Conservation (phyloP, 2,329 filamentous ascomycete genomes). For the Exophiala bonariae region DNA sequence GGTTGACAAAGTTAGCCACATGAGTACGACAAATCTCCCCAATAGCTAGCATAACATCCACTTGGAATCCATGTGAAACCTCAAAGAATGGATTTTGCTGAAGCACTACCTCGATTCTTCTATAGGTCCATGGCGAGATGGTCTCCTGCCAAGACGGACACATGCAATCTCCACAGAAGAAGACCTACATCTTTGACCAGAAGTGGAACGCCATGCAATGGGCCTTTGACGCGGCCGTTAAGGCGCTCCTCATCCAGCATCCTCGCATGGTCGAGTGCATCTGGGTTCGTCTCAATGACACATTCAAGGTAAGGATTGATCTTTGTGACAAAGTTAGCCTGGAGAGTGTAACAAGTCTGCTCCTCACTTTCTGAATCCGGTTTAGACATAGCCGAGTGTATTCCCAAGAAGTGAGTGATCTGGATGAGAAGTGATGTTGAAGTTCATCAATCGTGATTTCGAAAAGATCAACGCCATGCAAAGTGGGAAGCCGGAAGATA, state of each 20-base stretch:
- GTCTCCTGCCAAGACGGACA: neutral
- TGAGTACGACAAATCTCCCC: too few relatives aligned
- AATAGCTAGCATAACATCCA: constrained; percentile 11
- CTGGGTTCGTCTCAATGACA: constrained; percentile 32
- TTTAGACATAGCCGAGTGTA: constrained; percentile 27
- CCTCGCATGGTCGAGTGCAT: constrained; percentile 24
- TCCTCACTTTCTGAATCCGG: constrained; percentile 23
- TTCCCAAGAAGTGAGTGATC: constrained; percentile 19
- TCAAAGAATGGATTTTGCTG: neutral
- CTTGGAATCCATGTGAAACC: too few relatives aligned
- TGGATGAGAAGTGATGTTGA: constrained; percentile 21
- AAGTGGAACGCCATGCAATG: constrained; percentile 37
- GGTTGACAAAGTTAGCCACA: too few relatives aligned
- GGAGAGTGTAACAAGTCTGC: neutral
- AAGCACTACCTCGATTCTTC: too few relatives aligned
- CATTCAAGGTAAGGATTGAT: constrained; percentile 29
- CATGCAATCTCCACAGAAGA: neutral
- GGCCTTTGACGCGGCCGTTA: constrained; percentile 29
- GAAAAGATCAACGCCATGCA: constrained; percentile 22
- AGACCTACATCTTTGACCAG: constrained; percentile 32
- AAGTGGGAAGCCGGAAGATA: constrained; percentile 20
- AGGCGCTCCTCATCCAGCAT: constrained; percentile 30
- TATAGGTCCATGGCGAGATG: too few relatives aligned
- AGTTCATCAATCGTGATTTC: constrained; percentile 28
- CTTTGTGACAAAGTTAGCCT: neutral